Percentiles rank a stretch among this genome's conserved stretches.
Evolutionary conservation across 305 asterid genomes (phyloP).

Genomic region (Fraxinus nigra): DNA sequence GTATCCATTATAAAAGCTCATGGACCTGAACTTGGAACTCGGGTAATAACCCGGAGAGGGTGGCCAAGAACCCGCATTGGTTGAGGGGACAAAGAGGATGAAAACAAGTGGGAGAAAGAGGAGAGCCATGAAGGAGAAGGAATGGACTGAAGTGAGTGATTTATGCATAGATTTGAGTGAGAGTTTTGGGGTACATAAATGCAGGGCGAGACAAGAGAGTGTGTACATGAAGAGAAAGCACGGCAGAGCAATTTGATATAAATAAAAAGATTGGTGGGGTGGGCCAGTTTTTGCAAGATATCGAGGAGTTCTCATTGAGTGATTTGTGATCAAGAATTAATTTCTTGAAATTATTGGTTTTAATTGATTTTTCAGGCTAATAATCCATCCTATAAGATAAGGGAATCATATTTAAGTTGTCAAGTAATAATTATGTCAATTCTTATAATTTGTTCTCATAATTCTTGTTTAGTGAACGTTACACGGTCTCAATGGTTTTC

Average conservation of each 20-base stretch:
- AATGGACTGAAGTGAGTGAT: not conserved
- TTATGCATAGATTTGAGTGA: constrained; percentile 4
- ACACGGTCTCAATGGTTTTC: not conserved
- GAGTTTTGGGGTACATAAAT: constrained; percentile 14
- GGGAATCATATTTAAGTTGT: not conserved
- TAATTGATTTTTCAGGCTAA: not conserved
- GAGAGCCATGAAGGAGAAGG: constrained; percentile 27
- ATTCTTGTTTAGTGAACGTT: not conserved
- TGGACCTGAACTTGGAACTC: constrained; percentile 57
- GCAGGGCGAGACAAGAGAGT: constrained; percentile 29
- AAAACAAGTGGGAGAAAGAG: constrained; percentile 20
- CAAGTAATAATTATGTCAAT: not conserved
- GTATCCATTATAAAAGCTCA: constrained; percentile 65
- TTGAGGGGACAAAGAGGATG: constrained; percentile 20
- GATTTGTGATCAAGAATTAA: not conserved
- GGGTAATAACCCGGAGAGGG: constrained; percentile 88
- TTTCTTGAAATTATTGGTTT: not conserved
- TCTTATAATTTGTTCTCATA: not conserved
- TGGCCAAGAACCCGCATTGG: constrained; percentile 64
- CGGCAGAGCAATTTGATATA: constrained; percentile 33
- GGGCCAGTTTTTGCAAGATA: constrained; percentile 22
- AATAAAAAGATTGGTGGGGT: constrained; percentile 25
- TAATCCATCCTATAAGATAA: not conserved
- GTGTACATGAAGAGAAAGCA: constrained; percentile 28
- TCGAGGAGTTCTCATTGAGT: not conserved